Conservation (phyloP, 352 stramenopile species). For the Phytophthora multivora region DNA sequence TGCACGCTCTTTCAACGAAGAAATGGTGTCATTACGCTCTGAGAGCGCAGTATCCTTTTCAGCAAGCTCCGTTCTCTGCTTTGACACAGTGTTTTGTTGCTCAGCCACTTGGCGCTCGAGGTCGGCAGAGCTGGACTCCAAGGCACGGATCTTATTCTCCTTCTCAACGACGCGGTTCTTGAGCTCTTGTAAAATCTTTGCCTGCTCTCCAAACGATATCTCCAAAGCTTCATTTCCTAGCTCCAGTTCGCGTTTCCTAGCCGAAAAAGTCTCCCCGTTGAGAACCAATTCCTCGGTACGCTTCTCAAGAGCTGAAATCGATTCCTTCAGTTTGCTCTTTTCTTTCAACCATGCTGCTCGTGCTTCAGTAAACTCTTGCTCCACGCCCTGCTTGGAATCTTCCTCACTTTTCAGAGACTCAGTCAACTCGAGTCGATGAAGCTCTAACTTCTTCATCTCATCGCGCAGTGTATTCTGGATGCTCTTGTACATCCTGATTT, state of each 20-base stretch:
- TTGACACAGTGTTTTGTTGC: constrained; percentile 13
- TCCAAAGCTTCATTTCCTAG: constrained; percentile 23
- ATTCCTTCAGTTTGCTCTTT: constrained; percentile 26
- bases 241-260: constrained; percentile 24
- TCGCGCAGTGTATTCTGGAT: constrained; percentile 29
- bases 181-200: constrained; percentile 17
- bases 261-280: constrained; percentile 7
- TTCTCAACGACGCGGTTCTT: constrained; percentile 18
- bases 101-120: constrained; percentile 25
- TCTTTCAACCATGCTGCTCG: constrained; percentile 23
- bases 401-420: constrained; percentile 36
- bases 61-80: constrained; percentile 22
- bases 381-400: constrained; percentile 31
- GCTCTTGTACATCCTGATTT: constrained; percentile 37
- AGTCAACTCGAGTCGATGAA: constrained; percentile 30
- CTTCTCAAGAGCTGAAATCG: constrained; percentile 25
- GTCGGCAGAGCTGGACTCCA: constrained; percentile 17
- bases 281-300: constrained; percentile 21
- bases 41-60: constrained; percentile 15
- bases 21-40: constrained; percentile 27
- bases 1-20: constrained; percentile 21
- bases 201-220: constrained; percentile 13
- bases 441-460: constrained; percentile 35
- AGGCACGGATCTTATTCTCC: constrained; percentile 21
- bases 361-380: constrained; percentile 24